Evolutionary conservation across 2,329 filamentous ascomycete genomes (phyloP).

Genomic region (Mycosphaerelloides madeirae): DNA sequence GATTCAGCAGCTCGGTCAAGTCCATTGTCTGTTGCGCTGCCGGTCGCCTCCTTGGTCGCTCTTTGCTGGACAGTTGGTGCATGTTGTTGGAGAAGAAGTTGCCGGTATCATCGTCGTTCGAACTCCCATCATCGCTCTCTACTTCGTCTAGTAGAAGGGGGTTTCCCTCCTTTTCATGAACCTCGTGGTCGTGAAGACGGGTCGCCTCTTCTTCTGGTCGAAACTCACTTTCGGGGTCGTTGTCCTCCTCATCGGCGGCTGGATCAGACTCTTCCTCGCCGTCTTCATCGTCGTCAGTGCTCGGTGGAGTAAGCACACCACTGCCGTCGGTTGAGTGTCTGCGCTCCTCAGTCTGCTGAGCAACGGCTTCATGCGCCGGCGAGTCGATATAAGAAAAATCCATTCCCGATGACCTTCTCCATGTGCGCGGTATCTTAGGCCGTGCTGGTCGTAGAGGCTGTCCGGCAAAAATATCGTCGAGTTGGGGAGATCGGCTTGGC

Average conservation of each 20-base stretch:
- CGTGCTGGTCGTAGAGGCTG: constrained; percentile 33
- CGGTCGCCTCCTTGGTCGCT: constrained; percentile 11
- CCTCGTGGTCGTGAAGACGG: constrained; percentile 14
- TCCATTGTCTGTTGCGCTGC: constrained; percentile 22
- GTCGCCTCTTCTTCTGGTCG: constrained; percentile 28
- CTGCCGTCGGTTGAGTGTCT: constrained; percentile 21
- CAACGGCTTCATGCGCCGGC: constrained; percentile 21
- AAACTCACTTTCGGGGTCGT: constrained; percentile 19
- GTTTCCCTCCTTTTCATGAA: constrained; percentile 9
- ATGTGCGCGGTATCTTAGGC: constrained; percentile 39
- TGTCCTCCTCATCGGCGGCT: constrained; percentile 12
- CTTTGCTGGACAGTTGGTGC: constrained; percentile 17
- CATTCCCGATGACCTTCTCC: constrained; percentile 38
- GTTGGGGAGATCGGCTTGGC: constrained; percentile 6
- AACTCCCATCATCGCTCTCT: constrained; percentile 3
- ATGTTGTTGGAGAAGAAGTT: constrained; percentile 28
- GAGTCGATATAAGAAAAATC: constrained; percentile 38
- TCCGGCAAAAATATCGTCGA: constrained; percentile 34
- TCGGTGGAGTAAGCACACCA: constrained; percentile 33
- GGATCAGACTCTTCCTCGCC: constrained; percentile 6
- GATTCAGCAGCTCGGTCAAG: constrained; percentile 23
- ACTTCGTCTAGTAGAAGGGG: constrained; percentile 5
- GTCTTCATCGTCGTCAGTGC: constrained; percentile 24
- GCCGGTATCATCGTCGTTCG: constrained; percentile 24
- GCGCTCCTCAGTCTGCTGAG: constrained; percentile 3